Percentiles rank a stretch among this genome's conserved stretches.
Evolutionary conservation across 768 basidiomycete genomes (phyloP).

Genomic region (Phlebiopsis flavidoalba): DNA sequence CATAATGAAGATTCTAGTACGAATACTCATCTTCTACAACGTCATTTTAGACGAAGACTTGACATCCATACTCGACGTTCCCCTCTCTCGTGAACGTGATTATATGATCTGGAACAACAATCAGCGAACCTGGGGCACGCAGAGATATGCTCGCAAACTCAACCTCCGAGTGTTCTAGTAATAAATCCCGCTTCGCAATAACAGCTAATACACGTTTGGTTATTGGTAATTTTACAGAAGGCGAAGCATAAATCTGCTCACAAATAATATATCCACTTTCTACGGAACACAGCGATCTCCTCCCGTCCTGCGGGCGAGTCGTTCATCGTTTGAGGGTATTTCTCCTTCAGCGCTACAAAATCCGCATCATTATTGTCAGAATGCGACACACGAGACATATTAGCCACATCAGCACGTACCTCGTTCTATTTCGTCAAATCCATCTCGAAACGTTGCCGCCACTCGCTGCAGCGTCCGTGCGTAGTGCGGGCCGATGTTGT

Average conservation of each 20-base stretch:
- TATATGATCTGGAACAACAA: slow-evolving; percentile 46
- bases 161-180: slow-evolving; percentile 60
- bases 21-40: too few species aligned
- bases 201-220: slow-evolving; percentile 35
- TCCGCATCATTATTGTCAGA: not conserved
- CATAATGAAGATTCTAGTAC: too few species aligned
- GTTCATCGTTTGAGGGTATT: slow-evolving; percentile 55
- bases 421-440: slow-evolving; percentile 37
- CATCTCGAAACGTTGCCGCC: slow-evolving; percentile 57
- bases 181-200: slow-evolving; percentile 76
- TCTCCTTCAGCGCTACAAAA: slow-evolving; percentile 39
- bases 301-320: slow-evolving; percentile 31
- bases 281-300: slow-evolving; percentile 69
- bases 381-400: not conserved
- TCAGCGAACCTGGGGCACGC: not conserved
- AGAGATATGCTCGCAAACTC: slow-evolving; percentile 18
- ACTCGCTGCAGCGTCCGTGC: slow-evolving; percentile 78
- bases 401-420: not conserved
- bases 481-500: slow-evolving; percentile 74
- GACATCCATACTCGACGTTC: slow-evolving; percentile 51
- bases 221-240: not conserved
- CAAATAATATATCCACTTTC: slow-evolving; percentile 48
- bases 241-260: slow-evolving; percentile 22
- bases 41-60: slow-evolving; percentile 17
- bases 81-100: slow-evolving; percentile 64